Base-by-base conservation (phyloP, 805 yeast genomes). In the Barnettozyma californica region DNA sequence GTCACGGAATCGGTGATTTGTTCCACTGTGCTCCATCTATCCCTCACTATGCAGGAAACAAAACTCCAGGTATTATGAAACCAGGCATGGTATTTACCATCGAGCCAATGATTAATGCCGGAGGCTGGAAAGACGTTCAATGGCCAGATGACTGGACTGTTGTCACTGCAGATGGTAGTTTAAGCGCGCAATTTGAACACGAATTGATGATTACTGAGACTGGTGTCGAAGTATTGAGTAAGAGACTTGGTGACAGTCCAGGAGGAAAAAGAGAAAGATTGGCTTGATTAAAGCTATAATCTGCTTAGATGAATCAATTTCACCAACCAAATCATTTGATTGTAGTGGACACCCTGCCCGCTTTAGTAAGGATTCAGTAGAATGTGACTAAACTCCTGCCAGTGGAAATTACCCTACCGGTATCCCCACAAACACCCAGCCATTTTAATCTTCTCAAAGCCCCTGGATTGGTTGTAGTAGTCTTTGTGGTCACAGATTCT, bases 111-210 rank as follows among this genome's bases (percentile, higher is more conserved):
- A 79, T 94, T 57, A 86, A 88, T 63, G 71, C 82, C 55, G 99
- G 99, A 9, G 71, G 84, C 0, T 84, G 79, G 71, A 79, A 79
- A 61, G 98, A 91, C 67, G 68, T 77, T 50, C 73, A 82, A 48
- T 94, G 99, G 99, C 99, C 99, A 3, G 99, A 94, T 67, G 86
- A 88, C 67, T 94, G 99, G 99, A 94, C 99, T 5, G 80, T 95
- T 1, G 79, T 80, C 16, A 94, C 99, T 16, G 82, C 81, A 37
- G 99, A 94, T 64, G 99, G 99, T 47, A 80, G 80, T 61, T 73
- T 78, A 51, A 83, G 92, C 59, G 98, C 99, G 1, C 99, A 94
- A 68, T 94, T 94, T 60, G 96, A 94, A 68, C 97, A 94, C 65
- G 92, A 95, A 63, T 61, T 94, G 62, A 68, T 94, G 50, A 94